phyloP scores from a whole-genome alignment of 176 grass and related monocot species.

The Oryza officinalis region DNA sequence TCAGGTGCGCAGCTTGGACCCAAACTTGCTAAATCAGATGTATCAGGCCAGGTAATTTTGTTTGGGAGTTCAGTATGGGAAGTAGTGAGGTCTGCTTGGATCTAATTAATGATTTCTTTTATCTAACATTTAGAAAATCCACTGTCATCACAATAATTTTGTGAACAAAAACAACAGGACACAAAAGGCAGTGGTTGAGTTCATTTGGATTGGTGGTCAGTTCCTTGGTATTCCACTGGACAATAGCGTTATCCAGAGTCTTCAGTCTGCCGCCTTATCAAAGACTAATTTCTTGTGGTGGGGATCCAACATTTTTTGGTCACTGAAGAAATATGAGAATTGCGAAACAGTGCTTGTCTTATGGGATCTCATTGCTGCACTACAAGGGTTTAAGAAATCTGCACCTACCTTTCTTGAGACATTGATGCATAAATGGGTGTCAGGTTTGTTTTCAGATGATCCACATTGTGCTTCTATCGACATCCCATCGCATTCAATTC shows the following conservation, averaged over 20 bases:
- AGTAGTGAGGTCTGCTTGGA: background rate
- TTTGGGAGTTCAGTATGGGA: constrained; percentile 13
- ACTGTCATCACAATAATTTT: constrained; percentile 23
- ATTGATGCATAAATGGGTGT: constrained; percentile 60
- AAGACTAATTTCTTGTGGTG: constrained; percentile 46
- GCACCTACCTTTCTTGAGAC: constrained; percentile 52
- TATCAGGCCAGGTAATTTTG: constrained; percentile 84
- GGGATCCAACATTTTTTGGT: constrained; percentile 69
- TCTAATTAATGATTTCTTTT: constrained; percentile 1
- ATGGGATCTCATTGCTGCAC: constrained; percentile 67
- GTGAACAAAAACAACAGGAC: constrained; percentile 28
- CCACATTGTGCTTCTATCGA: constrained; percentile 38
- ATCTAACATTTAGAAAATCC: constrained; percentile 7
- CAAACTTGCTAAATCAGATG: constrained; percentile 78
- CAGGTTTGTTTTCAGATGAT: constrained; percentile 48
- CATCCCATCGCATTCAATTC: constrained; percentile 27
- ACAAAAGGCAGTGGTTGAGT: constrained; percentile 36
- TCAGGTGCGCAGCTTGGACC: constrained; percentile 80
- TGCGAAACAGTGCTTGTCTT: constrained; percentile 46
- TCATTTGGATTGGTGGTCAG: constrained; percentile 77
- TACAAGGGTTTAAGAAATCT: constrained; percentile 53
- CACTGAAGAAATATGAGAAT: constrained; percentile 67
- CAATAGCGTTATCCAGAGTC: constrained; percentile 34
- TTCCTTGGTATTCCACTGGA: constrained; percentile 67
- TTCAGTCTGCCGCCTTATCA: constrained; percentile 40